A percentile compares a stretch with the other conserved stretches of the same genome.
phyloP scores from a whole-genome alignment of 2,329 filamentous ascomycete species.

The Chrysoporthe puriensis region DNA sequence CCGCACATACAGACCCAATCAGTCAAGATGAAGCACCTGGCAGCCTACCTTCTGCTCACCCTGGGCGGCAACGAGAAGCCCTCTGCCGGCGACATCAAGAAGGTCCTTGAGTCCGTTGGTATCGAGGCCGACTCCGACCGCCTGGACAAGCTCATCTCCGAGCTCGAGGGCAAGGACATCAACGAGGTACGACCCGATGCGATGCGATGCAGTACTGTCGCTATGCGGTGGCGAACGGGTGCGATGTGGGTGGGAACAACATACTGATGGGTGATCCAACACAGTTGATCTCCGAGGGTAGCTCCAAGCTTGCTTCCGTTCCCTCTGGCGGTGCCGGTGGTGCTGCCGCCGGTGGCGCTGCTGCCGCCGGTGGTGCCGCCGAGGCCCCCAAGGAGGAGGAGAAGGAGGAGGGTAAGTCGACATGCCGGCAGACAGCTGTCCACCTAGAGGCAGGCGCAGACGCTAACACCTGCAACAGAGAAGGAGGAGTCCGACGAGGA shows the following conservation, averaged over 20 bases:
- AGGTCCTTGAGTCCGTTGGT: constrained; percentile 88
- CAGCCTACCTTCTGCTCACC: constrained; percentile 96
- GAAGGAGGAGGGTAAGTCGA: constrained; percentile 78
- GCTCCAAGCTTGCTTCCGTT: constrained; percentile 94
- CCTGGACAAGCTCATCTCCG: constrained; percentile 81
- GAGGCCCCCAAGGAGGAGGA: constrained; percentile 66
- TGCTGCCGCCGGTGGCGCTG: constrained; percentile 69
- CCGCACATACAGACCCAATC: constrained; percentile 39
- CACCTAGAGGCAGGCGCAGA: constrained; percentile 8
- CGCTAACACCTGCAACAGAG: constrained; percentile 46
- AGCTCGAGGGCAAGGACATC: constrained; percentile 92
- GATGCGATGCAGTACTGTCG: not conserved
- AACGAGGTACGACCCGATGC: constrained; percentile 70
- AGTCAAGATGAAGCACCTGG: constrained; percentile 98
- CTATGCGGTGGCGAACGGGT: not conserved
- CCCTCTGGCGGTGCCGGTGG: constrained; percentile 78
- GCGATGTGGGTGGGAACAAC: constrained; percentile 29
- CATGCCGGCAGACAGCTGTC: not conserved
- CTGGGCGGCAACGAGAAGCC: constrained; percentile 92
- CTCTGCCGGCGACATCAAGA: constrained; percentile 83
- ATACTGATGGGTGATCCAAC: constrained; percentile 10
- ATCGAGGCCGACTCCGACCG: constrained; percentile 92
- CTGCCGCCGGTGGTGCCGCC: constrained; percentile 67
- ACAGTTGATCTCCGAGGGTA: constrained; percentile 89
- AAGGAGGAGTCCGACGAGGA: constrained; percentile 76